A percentile compares a stretch with the other conserved stretches of the same genome.
Evolutionary conservation across 495 filamentous ascomycete species (phyloP).

Genomic region (Jackrogersella minutella): DNA sequence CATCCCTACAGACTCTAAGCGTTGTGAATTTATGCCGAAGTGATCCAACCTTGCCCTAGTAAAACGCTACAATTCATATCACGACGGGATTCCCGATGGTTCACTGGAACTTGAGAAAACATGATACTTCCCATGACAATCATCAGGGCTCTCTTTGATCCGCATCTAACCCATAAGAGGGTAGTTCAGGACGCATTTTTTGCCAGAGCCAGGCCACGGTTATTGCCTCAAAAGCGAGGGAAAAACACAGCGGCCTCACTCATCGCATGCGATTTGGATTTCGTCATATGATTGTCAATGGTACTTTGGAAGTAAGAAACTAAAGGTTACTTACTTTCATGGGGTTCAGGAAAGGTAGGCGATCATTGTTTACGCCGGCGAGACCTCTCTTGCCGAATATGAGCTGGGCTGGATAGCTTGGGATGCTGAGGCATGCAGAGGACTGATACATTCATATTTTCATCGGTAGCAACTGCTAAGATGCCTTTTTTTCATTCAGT

Average conservation of each 20-base stretch:
- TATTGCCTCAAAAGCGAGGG: slow-evolving; percentile 35
- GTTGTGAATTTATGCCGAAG: too few relatives aligned
- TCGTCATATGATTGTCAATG: slow-evolving; percentile 48
- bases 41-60: too few relatives aligned
- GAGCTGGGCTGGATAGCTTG: background rate
- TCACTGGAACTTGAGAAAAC: background rate
- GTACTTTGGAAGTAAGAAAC: background rate
- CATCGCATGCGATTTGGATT: slow-evolving; percentile 23
- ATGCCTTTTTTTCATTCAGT: slow-evolving; percentile 3
- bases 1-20: too few relatives aligned
- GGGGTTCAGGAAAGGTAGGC: too few relatives aligned
- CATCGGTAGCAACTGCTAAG: background rate
- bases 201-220: slow-evolving; percentile 41
- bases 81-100: too few relatives aligned
- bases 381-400: background rate
- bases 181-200: slow-evolving; percentile 45
- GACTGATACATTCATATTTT: background rate
- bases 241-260: slow-evolving; percentile 40
- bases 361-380: background rate
- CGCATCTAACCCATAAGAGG: slow-evolving; percentile 42
- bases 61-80: too few relatives aligned
- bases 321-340: background rate
- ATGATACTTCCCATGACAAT: slow-evolving; percentile 23
- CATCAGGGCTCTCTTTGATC: slow-evolving; percentile 66
- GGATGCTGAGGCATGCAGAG: background rate